Evolutionary conservation across 805 yeast species (phyloP), one percentile per base, ranked within the genome.

Genomic region (Saccharomycopsis sp.): DNA sequence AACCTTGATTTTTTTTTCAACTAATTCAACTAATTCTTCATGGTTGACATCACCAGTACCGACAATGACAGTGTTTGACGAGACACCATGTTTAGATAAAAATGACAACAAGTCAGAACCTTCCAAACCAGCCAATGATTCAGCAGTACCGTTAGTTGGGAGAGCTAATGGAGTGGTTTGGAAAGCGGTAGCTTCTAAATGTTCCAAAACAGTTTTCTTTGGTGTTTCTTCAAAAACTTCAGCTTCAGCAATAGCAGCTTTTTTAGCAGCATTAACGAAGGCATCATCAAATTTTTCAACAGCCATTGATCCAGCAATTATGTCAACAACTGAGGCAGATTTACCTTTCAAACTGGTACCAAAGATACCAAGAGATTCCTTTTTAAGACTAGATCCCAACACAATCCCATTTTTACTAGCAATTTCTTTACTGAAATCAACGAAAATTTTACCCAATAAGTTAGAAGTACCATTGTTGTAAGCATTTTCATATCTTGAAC

Each of bases 391-490:
- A 24, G 82, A 61, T 37, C 75, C 62, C 46, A 82, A 63, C 45
- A 71, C 59, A 36, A 81, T 75, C 56, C 93, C 94, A 29, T 69
- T 57, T 41, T 67, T 56, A 40, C 63, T 62, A 36, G 73, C 70
- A 9, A 56, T 62, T 31, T 47, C 48, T n/a, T 55, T 50, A 44
- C 61, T 60, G 28, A 62, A 58, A 8, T 61, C 54, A 31, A 63
- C 60, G 59, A 82, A 67, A 20, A 74, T 62, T 49, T 71, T 65
- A 60, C 81, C 67, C 53, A 78, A 69, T 55, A 85, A 66, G 51
- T 81, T 75, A 44, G 90, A 75, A 43, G 81, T 77, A 75, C 95
- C 95, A 56, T 85, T 84, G 70, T 79, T 81, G 75, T 78, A 83
- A 36, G 85, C 71, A 65, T 81, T 83, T 65, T 85, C 95, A 43